Conservation (phyloP, 2,329 filamentous ascomycete genomes). For the Ascosphaera pollenicola region DNA sequence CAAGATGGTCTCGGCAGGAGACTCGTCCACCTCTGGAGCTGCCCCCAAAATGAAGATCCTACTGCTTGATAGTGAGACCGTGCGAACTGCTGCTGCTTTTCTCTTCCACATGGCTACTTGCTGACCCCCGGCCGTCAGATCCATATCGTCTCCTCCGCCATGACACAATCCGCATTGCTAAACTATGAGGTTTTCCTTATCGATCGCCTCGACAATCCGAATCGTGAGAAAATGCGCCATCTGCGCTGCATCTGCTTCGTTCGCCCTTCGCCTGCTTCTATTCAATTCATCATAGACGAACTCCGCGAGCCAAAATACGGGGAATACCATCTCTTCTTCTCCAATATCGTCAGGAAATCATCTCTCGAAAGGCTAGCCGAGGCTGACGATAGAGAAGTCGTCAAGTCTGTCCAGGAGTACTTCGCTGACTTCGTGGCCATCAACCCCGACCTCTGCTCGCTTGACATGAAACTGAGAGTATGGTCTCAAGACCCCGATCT, state of each 20-base stretch:
- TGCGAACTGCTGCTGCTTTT: constrained; percentile 24
- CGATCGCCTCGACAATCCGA: constrained; percentile 75
- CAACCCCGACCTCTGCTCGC: constrained; percentile 78
- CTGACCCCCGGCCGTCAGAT: constrained; percentile 29
- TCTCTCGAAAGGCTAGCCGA: constrained; percentile 83
- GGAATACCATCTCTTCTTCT: constrained; percentile 94
- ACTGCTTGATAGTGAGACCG: constrained; percentile 77
- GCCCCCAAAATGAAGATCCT: constrained; percentile 97
- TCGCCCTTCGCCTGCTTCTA: constrained; percentile 74
- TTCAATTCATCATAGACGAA: constrained; percentile 87
- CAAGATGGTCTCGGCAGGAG: constrained; percentile 79
- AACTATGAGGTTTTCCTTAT: constrained; percentile 97
- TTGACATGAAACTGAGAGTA: constrained; percentile 52
- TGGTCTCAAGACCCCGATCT: constrained; percentile 65
- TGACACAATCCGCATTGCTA: constrained; percentile 82
- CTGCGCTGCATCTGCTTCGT: constrained; percentile 83
- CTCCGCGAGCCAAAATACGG: constrained; percentile 90
- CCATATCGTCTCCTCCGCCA: constrained; percentile 79
- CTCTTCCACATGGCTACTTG: constrained; percentile 7
- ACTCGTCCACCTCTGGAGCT: constrained; percentile 37
- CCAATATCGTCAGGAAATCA: constrained; percentile 93
- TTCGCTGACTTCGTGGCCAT: constrained; percentile 92
- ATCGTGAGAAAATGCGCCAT: constrained; percentile 94
- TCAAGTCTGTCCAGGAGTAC: constrained; percentile 81
- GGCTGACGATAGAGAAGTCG: constrained; percentile 92